Base-by-base conservation (phyloP, 1,284 basidiomycete genomes). In the Puccinia novopanici region DNA sequence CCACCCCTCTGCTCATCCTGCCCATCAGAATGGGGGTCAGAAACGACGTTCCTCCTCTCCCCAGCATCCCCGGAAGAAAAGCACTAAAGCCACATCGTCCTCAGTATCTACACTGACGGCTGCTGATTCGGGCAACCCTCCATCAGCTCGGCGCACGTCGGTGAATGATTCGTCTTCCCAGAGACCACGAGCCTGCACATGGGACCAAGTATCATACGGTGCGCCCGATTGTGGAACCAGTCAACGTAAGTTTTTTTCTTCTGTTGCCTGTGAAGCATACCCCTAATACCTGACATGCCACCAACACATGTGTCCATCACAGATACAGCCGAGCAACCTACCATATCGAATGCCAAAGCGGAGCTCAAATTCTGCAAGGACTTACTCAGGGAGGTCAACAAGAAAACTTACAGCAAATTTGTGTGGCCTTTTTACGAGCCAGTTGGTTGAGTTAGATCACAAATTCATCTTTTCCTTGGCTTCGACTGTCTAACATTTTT, bases 361-460 rank as follows among this genome's bases (percentile, higher is more conserved):
- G 95, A 98, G 87, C 88, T 98, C 81, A 91, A 91, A 84, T 97
- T 91, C 84, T 93, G 92, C 84, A 87, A 87, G 82, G 93, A 92
- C 85, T 87, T 95, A 22, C 86, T 98, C 82, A 88, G 87, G 78
- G 92, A 95, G 81, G 86, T 99, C 65, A 88, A 91, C 84, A 91
- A 92, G 86, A 93, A 94, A 87, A 91, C 92, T 84, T 90, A 93
- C 84, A 91, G 89, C 84, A 86, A 88, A 63, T 87, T 91, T 70
- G 94, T 93, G 0, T 89, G 89, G 85, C 93, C 93, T 0, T 99
- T 99, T 87, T 92, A 97, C 83, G 93, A 94, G 85, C 92, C 95
- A 81, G 94, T 98, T 82, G 93, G 93, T 91, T 86, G 30, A 75
- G 71, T 24, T 24, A 13, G 45, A 80, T 42, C 54, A 24, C 30